These are phyloP conservation scores for Geotrichum ghanense DNA, from an alignment of 805 yeast species.

Conservation along the genomic window DNA sequence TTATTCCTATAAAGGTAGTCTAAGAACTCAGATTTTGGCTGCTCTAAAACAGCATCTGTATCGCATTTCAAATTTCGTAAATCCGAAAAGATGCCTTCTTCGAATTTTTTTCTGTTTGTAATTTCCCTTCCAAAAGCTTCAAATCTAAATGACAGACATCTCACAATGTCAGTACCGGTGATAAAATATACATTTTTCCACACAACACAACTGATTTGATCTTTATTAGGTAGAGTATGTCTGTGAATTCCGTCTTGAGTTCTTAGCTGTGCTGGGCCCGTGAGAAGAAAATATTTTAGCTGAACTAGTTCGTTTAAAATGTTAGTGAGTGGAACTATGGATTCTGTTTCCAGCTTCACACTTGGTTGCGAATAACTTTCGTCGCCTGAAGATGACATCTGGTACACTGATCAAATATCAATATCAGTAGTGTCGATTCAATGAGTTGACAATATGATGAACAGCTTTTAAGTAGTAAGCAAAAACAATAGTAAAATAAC, in stretches of 20 bases:
- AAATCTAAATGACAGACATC: conserved; percentile 80
- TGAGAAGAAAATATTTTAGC: conserved; percentile 45
- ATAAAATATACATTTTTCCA: conserved; percentile 87
- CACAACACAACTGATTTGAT: conserved; percentile 82
- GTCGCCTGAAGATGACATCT: background rate
- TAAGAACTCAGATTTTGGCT: conserved; percentile 77
- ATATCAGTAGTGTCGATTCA: too few relatives aligned
- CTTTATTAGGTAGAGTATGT: conserved; percentile 65
- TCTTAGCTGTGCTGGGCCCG: conserved; percentile 94
- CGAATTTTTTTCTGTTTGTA: conserved; percentile 82
- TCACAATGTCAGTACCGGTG: conserved; percentile 93
- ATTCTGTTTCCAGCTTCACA: background rate
- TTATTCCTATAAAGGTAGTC: conserved; percentile 75
- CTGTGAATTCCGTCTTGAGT: conserved; percentile 78
- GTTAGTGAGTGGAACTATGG: background rate
- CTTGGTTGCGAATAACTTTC: background rate
- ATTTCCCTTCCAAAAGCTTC: conserved; percentile 82
- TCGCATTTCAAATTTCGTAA: conserved; percentile 72
- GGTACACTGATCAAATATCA: too few relatives aligned
- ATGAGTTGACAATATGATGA: too few relatives aligned
- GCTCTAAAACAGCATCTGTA: conserved; percentile 75
- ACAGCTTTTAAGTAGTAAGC: too few relatives aligned
- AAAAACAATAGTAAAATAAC: too few relatives aligned
- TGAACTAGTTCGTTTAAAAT: background rate
- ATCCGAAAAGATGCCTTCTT: conserved; percentile 92